Conservation (phyloP, 1,139 yeast species). For the Kurtzmaniella quercitrusa region DNA sequence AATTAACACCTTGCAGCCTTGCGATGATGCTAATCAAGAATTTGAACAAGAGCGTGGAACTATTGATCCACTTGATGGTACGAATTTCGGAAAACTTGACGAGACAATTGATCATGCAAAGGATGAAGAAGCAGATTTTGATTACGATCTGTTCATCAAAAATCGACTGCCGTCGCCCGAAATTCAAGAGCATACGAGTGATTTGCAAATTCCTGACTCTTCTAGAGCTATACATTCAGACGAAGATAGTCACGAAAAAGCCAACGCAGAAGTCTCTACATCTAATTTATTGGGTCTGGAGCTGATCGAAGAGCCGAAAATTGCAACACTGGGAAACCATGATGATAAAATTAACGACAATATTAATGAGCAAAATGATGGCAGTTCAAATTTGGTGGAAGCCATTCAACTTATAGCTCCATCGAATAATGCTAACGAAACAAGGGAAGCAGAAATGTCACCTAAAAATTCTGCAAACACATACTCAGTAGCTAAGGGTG, state of each 20-base stretch:
- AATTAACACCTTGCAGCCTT: background rate
- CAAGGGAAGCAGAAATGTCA: background rate
- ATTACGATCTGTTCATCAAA: background rate
- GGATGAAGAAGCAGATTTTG: constrained; percentile 1
- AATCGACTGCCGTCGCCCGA: constrained; percentile 3
- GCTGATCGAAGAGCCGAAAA: background rate
- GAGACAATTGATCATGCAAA: background rate
- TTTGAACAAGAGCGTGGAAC: no score
- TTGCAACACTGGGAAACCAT: background rate
- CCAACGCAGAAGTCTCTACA: background rate
- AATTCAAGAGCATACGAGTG: background rate
- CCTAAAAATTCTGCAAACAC: background rate
- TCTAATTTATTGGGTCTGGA: no score
- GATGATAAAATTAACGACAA: no score
- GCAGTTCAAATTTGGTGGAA: background rate
- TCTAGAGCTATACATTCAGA: background rate
- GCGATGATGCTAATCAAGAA: background rate
- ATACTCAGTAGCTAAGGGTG: background rate
- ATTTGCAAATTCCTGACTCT: background rate
- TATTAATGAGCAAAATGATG: background rate
- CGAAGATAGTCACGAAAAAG: background rate
- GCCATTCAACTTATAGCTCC: background rate
- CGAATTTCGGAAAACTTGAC: no score
- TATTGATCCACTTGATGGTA: no score
- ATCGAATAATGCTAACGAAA: background rate